Base-by-base conservation (phyloP, 495 filamentous ascomycete species). In the Lasiosphaeris hirsuta region DNA sequence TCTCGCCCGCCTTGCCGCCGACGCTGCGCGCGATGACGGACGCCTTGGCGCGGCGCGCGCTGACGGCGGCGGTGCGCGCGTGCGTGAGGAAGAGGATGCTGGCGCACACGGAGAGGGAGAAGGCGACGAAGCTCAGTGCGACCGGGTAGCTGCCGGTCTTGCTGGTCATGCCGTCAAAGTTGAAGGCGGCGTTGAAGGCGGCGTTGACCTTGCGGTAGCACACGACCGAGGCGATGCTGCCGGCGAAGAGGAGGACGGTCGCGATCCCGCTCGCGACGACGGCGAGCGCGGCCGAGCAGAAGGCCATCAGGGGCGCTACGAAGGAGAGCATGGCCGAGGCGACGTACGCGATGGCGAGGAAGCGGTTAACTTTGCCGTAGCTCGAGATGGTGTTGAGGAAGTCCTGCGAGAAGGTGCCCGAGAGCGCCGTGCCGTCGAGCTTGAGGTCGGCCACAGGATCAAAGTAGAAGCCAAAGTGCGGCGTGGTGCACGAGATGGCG, bases 401-500 rank as follows among this genome's bases (percentile, higher is more conserved):
- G 2, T 55, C 48, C 10, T 45, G 42, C 19, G 66, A 60, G 42
- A 60, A 60, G 0, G 47, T 59, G 4, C 60, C 59, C 36, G 63
- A 48, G 7, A 68, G 55, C 1, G 65, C 51, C 8, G 70, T 67
- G 30, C 30, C 33, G 40, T 62, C 63, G 23, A 77, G 59, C 30
- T 63, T 63, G 11, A 75, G 68, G 57, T 69, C 61, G 10, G 60
- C 35, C 17, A 41, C 58, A 4, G 73, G 73, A 55, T 69, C 57
- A 56, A 75, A 77, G 50, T 18, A 56, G 47, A 65, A 72, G 36
- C 69, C 68, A 50, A 72, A 37, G 14, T 49, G 38, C 2, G 72
- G 62, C 9, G 52, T 9, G 11, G 58, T 43, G 67, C 74, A 77
- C 4, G 57, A 47, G 10, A 62, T 30, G 37, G 50, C 43, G 7